These are phyloP conservation scores for Picochlorum sp. DNA, from an alignment of 139 green algal genomes.

Conservation along the genomic window DNA sequence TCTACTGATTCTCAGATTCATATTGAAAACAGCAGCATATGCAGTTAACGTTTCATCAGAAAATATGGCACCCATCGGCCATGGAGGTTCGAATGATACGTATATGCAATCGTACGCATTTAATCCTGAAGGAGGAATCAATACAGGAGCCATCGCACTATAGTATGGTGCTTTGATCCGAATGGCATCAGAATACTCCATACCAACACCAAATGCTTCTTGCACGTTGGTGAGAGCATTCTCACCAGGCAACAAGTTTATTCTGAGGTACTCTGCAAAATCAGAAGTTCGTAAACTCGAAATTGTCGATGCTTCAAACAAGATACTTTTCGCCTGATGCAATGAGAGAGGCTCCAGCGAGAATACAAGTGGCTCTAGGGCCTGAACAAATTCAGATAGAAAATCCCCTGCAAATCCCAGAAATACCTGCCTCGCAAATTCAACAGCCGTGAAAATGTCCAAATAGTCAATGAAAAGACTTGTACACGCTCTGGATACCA, in stretches of 20 bases:
- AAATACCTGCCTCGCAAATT: background rate
- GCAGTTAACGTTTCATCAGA: background rate
- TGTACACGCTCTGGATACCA: background rate
- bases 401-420: background rate
- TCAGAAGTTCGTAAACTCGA: too few species aligned
- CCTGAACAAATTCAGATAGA: constrained; percentile 1
- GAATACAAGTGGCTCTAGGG: background rate
- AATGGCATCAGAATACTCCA: background rate
- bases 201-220: background rate
- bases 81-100: background rate
- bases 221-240: background rate
- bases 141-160: background rate
- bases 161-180: background rate
- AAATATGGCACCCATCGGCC: constrained; percentile 7
- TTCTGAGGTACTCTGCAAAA: too few species aligned
- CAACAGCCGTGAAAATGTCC: background rate
- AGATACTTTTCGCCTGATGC: background rate
- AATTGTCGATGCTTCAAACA: too few species aligned
- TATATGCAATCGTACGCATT: constrained; percentile 4
- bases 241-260: background rate
- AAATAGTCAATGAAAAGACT: background rate
- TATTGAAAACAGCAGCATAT: constrained; percentile 12
- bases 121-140: background rate
- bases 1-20: background rate
- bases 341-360: background rate